These are phyloP conservation scores for Leccinum variicolor DNA, from an alignment of 768 basidiomycete species.

Conservation along the genomic window DNA sequence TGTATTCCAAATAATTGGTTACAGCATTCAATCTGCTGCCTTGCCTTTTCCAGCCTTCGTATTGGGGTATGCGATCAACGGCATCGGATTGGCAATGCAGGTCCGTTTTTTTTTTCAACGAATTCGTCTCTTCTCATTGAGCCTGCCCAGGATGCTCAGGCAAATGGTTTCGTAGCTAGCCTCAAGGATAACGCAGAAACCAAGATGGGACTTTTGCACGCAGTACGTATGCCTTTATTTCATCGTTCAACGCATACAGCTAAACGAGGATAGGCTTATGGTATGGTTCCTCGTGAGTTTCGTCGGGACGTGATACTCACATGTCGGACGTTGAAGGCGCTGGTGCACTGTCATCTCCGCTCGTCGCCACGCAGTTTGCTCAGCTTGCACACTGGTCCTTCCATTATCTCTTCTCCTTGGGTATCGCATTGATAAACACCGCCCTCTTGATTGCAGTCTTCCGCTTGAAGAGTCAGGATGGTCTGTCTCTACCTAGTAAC, in stretches of 20 bases:
- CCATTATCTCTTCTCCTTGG: slow-evolving; percentile 71
- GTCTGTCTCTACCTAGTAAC: slow-evolving; percentile 34
- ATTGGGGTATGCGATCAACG: slow-evolving; percentile 41
- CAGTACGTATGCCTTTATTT: slow-evolving; percentile 32
- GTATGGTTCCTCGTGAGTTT: slow-evolving; percentile 22
- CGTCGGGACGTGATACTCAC: slow-evolving; percentile 5
- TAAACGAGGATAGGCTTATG: slow-evolving; percentile 24
- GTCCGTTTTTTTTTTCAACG: slow-evolving; percentile 27
- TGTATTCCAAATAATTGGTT: slow-evolving; percentile 29
- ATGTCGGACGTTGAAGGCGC: slow-evolving; percentile 40
- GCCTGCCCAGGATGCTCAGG: slow-evolving; percentile 40
- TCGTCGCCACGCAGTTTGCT: slow-evolving; percentile 80
- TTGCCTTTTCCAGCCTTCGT: slow-evolving; percentile 46
- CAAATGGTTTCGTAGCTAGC: slow-evolving; percentile 43
- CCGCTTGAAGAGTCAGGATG: slow-evolving; percentile 66
- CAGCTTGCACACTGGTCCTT: slow-evolving; percentile 67
- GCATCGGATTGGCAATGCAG: slow-evolving; percentile 43
- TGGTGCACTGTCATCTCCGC: slow-evolving; percentile 66
- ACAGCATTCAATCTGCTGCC: slow-evolving; percentile 37
- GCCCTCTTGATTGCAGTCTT: slow-evolving; percentile 55
- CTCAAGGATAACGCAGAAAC: slow-evolving; percentile 35
- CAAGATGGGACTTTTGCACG: slow-evolving; percentile 43
- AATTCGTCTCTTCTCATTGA: not conserved
- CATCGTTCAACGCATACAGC: not conserved
- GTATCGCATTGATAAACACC: slow-evolving; percentile 58